phyloP scores from a whole-genome alignment of 495 filamentous ascomycete species.

The Halenospora varia region DNA sequence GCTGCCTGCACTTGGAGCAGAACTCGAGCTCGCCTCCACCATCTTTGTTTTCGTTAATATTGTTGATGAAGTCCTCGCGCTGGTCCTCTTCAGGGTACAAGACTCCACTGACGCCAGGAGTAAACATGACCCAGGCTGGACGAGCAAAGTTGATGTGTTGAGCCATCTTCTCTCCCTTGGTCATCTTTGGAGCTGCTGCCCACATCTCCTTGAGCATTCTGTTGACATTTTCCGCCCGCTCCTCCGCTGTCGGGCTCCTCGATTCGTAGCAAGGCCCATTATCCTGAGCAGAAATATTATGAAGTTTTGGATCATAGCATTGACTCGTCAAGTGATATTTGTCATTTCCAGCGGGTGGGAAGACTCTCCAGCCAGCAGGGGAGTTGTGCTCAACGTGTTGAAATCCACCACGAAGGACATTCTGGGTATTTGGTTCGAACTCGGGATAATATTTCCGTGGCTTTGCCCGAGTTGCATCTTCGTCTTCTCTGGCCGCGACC shows the following conservation, averaged over 20 bases:
- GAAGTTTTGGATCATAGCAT: not conserved
- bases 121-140: not conserved
- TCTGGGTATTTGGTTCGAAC: not conserved
- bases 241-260: not conserved
- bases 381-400: not conserved
- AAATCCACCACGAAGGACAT: not conserved
- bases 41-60: not conserved
- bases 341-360: not conserved
- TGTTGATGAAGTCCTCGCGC: slow-evolving; percentile 11
- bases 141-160: not conserved
- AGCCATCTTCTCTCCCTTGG: not conserved
- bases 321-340: not conserved
- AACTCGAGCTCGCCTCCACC: not conserved
- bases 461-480: not conserved
- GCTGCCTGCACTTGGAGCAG: slow-evolving; percentile 3
- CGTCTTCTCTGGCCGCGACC: not conserved
- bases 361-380: not conserved
- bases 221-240: not conserved
- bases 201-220: not conserved
- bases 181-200: not conserved
- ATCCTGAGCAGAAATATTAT: not conserved
- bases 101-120: slow-evolving; percentile 1
- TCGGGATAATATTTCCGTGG: not conserved
- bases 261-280: not conserved
- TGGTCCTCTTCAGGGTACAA: slow-evolving; percentile 4